phyloP scores from a whole-genome alignment of 495 filamentous ascomycete species.

The Xylaria curta region DNA sequence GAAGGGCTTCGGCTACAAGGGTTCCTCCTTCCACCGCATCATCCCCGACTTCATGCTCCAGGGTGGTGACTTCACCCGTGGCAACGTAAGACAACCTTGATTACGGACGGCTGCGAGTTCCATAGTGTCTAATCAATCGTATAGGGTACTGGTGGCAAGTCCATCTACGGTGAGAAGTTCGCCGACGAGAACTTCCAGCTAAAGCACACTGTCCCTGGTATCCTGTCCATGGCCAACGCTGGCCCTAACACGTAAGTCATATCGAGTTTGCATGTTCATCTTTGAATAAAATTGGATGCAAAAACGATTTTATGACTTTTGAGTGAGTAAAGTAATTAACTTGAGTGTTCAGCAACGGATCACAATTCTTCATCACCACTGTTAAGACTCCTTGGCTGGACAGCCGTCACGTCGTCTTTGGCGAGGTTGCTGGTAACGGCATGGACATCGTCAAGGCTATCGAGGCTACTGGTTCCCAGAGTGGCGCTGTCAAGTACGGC shows the following conservation, averaged over 20 bases:
- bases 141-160: conserved; percentile 83
- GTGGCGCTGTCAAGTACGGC: conserved; percentile 65
- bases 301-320: conserved; percentile 10
- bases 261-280: not conserved
- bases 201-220: conserved; percentile 67
- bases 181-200: conserved; percentile 77
- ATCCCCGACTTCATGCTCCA: conserved; percentile 99
- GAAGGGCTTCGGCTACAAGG: conserved; percentile 85
- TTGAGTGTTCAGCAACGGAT: conserved; percentile 64
- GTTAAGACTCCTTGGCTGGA: conserved; percentile 76
- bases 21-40: conserved; percentile 91
- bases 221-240: conserved; percentile 85
- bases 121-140: conserved; percentile 32
- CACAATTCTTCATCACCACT: conserved; percentile 82
- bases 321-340: conserved; percentile 15
- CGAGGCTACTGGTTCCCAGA: conserved; percentile 70
- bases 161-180: conserved; percentile 89
- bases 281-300: not conserved
- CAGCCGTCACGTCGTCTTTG: conserved; percentile 83
- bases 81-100: conserved; percentile 69
- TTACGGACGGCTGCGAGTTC: not conserved
- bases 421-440: conserved; percentile 70
- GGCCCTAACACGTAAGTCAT: conserved; percentile 74
- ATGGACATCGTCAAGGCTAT: conserved; percentile 71
- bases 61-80: conserved; percentile 98